A percentile compares a stretch with the other conserved stretches of the same genome.
These are phyloP conservation scores for Cyclotella cryptica DNA, from an alignment of 108 stramenopile species.

Conservation along the genomic window DNA sequence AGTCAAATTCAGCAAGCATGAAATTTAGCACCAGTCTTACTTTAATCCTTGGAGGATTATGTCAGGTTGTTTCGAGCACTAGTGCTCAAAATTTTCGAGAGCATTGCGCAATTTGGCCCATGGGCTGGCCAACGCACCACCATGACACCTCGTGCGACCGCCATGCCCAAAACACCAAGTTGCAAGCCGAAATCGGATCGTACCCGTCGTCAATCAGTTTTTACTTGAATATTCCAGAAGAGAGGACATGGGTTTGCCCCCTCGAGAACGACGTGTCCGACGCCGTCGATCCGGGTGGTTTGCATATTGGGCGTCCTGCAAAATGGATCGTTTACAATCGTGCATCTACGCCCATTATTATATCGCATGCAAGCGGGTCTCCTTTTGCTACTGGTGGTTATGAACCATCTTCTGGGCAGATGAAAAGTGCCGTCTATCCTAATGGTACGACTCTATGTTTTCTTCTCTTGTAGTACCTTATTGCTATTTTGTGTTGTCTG, in stretches of 20 bases:
- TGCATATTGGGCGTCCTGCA: slow-evolving; percentile 2
- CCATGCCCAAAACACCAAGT: background rate
- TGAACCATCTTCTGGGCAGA: background rate
- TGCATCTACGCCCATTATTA: slow-evolving; percentile 20
- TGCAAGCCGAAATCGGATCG: background rate
- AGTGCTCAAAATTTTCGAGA: too few species aligned
- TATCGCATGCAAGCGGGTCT: background rate
- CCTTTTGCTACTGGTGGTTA: slow-evolving; percentile 10
- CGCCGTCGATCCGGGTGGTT: background rate
- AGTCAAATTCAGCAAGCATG: too few species aligned
- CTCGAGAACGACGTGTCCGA: slow-evolving; percentile 3
- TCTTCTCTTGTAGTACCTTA: too few species aligned
- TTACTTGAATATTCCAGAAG: slow-evolving; percentile 28
- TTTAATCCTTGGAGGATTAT: too few species aligned
- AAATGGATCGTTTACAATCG: slow-evolving; percentile 30
- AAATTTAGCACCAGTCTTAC: too few species aligned
- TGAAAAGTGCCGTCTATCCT: slow-evolving; percentile 31
- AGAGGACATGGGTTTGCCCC: slow-evolving; percentile 33
- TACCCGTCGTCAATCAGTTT: background rate
- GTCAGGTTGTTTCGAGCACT: too few species aligned
- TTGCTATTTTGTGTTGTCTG: background rate
- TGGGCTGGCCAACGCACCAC: background rate
- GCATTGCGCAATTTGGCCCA: background rate
- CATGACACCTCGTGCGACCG: background rate
- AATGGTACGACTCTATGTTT: background rate